Percentiles rank a stretch among this genome's conserved stretches.
phyloP scores from a whole-genome alignment of 176 grass and related monocot genomes.

The Alloteropsis semialata region DNA sequence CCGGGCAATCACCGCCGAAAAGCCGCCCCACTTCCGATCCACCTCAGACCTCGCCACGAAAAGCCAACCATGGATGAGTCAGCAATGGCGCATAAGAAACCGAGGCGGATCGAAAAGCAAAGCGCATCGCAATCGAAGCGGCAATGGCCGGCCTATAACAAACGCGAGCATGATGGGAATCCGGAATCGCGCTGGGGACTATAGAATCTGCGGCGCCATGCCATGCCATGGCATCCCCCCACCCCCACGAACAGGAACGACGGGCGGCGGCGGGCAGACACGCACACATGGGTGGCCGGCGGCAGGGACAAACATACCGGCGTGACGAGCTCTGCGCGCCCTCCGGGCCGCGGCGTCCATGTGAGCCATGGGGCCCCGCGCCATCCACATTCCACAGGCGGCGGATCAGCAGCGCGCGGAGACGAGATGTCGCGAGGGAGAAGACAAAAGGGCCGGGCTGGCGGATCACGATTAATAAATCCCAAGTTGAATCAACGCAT shows the following conservation, averaged over 20 bases:
- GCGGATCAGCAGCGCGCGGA: background rate
- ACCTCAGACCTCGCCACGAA: constrained; percentile 9
- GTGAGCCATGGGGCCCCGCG: constrained; percentile 35
- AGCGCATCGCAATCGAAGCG: background rate
- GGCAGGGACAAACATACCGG: constrained; percentile 29
- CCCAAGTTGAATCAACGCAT: background rate
- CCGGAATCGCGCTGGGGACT: background rate
- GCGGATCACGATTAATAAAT: background rate
- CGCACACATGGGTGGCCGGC: constrained; percentile 16
- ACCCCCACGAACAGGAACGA: background rate
- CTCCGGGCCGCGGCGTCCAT: constrained; percentile 30
- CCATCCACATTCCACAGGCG: background rate
- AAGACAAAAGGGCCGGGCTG: constrained; percentile 19
- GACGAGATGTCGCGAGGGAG: constrained; percentile 4
- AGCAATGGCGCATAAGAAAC: constrained; percentile 13
- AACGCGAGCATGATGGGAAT: constrained; percentile 6
- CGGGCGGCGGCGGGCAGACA: background rate
- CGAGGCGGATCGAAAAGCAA: background rate
- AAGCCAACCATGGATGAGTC: background rate
- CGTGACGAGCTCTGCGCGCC: constrained; percentile 33
- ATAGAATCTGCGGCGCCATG: constrained; percentile 5
- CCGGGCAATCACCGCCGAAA: constrained; percentile 10
- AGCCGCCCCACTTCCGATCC: constrained; percentile 21
- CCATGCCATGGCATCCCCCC: background rate
- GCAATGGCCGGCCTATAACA: background rate